phyloP scores from a whole-genome alignment of 805 yeast genomes.

The Candida methanosorbosa region DNA sequence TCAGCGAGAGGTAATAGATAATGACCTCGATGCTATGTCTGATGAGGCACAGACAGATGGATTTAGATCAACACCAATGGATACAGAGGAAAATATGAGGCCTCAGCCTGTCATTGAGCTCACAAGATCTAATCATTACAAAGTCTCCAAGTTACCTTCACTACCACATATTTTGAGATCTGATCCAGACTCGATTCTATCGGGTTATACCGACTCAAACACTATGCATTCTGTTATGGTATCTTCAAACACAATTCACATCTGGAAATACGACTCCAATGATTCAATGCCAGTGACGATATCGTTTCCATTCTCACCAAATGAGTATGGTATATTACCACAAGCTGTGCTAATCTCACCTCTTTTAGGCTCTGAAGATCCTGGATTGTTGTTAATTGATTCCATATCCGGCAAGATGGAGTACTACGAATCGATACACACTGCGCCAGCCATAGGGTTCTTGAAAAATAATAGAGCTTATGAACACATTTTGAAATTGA shows the following conservation, averaged over 20 bases:
- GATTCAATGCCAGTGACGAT: slow-evolving; percentile 51
- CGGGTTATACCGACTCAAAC: slow-evolving; percentile 15
- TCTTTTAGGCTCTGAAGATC: slow-evolving; percentile 35
- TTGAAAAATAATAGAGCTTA: slow-evolving; percentile 25
- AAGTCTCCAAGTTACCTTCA: slow-evolving; percentile 48
- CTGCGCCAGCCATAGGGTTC: slow-evolving; percentile 58
- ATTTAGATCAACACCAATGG: too few species aligned
- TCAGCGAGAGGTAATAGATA: too few species aligned
- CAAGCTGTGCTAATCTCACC: slow-evolving; percentile 54
- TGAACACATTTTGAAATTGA: slow-evolving; percentile 30
- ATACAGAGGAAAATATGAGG: too few species aligned
- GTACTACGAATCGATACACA: slow-evolving; percentile 69
- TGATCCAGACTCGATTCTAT: slow-evolving; percentile 5
- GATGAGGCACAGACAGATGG: neutral
- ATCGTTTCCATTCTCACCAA: slow-evolving; percentile 34
- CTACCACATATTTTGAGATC: slow-evolving; percentile 35
- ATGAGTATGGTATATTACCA: slow-evolving; percentile 28
- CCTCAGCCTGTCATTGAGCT: too few species aligned
- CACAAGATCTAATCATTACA: slow-evolving; percentile 49
- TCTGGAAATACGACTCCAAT: slow-evolving; percentile 61
- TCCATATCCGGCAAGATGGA: slow-evolving; percentile 48
- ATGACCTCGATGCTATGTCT: too few species aligned
- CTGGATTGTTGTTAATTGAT: slow-evolving; percentile 66
- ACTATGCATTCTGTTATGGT: slow-evolving; percentile 24
- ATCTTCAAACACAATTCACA: slow-evolving; percentile 42